Conservation (phyloP, 495 filamentous ascomycete genomes). For the Bacidia rubella region DNA sequence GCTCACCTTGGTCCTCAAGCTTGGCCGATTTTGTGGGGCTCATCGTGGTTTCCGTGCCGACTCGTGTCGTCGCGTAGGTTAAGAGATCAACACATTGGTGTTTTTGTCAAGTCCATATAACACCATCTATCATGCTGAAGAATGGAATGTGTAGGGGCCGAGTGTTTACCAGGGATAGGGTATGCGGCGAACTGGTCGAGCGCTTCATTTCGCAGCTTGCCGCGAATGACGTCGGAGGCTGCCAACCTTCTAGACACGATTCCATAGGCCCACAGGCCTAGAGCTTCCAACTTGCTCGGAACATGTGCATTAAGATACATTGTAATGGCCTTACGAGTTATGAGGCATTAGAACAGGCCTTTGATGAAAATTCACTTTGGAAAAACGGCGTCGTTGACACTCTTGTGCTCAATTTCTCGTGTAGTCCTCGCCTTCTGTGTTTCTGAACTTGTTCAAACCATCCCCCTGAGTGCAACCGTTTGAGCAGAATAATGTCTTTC, state of each 20-base stretch:
- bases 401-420: too few relatives aligned
- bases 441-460: too few relatives aligned
- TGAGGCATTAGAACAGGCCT: too few relatives aligned
- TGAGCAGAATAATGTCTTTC: background rate
- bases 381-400: too few relatives aligned
- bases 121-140: too few relatives aligned
- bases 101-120: too few relatives aligned
- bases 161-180: background rate
- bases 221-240: background rate
- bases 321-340: too few relatives aligned
- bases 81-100: background rate
- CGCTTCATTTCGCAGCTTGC: background rate
- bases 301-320: too few relatives aligned
- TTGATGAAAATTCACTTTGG: too few relatives aligned
- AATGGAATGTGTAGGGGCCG: too few relatives aligned
- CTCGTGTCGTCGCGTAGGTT: background rate
- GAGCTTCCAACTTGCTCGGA: background rate
- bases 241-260: background rate
- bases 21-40: constrained; percentile 15
- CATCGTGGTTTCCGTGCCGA: constrained; percentile 1
- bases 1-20: constrained; percentile 23
- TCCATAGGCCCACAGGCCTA: too few relatives aligned
- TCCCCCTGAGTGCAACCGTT: background rate
- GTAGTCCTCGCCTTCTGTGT: too few relatives aligned
- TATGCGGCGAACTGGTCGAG: background rate